Evolutionary conservation across 1,284 basidiomycete species (phyloP), one percentile per base, ranked within the genome.

Genomic region (Coriolopsis trogii): DNA sequence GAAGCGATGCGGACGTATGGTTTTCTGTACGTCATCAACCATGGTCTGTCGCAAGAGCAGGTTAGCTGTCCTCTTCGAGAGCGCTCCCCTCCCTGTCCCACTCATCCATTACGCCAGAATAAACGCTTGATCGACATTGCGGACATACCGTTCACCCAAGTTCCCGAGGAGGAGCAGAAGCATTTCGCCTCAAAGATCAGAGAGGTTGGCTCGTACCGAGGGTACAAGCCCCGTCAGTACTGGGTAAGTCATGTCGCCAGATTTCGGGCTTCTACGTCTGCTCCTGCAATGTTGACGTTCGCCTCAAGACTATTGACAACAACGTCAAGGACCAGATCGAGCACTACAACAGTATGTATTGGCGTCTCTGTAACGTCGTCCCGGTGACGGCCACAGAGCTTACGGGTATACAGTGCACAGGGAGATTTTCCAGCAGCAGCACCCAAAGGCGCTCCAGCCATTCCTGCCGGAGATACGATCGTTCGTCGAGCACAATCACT

Each of bases 21-120:
- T 4, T 89, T 85, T 63, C 81, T 85, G 68, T 86, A 82, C 57
- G 73, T 81, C 20, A 61, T 82, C 46, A 84, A 84, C 49, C 84
- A 86, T 56, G 82, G 83, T 5, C 78, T 78, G 39, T 70, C 67
- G 0, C 65, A 68, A 28, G 66, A 70, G 8, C 71, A 82, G 70
- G 84, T 74, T 49, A 41, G 62, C 26, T n/a, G 21, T 10, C 15
- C 51, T 16, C 2, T 42, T 13, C 7, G 3, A 30, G 6, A 3
- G 1, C 6, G 9, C 24, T 16, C 8, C 7, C 6, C 12, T n/a
- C 3, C 4, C 3, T 16, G 13, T 21, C n/a, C 31, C 9, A 31
- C 16, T 20, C 18, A 15, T 13, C 4, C 6, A 20, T 12, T 4
- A 15, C 13, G 29, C 13, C 10, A 44, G 42, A 44, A 44, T 13